Base-by-base conservation (phyloP, 805 yeast genomes). In the Lachancea meyersii region DNA sequence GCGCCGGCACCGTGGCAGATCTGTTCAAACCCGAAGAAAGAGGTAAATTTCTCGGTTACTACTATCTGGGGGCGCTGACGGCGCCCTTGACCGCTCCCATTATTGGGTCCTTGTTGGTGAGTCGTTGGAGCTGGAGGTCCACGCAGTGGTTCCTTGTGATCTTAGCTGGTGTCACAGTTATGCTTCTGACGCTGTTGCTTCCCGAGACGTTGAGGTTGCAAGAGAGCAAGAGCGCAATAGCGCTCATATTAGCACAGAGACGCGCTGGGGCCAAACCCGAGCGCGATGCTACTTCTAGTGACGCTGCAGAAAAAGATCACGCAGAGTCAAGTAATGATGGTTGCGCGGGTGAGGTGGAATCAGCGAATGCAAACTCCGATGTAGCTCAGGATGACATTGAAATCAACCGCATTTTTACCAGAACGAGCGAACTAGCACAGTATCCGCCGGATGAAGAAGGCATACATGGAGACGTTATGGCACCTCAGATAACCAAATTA, bases 1-100 rank as follows among this genome's bases (percentile, higher is more conserved):
- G 95, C 3, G 95, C 95, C 0, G 96, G 95, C 3, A 84, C 95
- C 1, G 77, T 86, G 21, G 74, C 85, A 17, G 96, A 87, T 55
- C 57, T 87, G 27, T 87, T 68, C 57, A 65, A 72, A 3, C 79
- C 81, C 6, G 75, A 77, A 26, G 76, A 80, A 51, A 71, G 95
- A 54, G 95, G 95, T 1, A 61, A 72, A 5, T 89, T 89, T 3
- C 75, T 86, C 78, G 94, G 96, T 0, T 68, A 77, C 37, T 86
- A 76, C 53, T 87, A 86, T 57, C 65, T 87, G 37, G 96, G 96
- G 0, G 84, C 91, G 0, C 68, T 87, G 34, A 71, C 80, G 53
- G 95, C 93, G 0, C 96, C 95, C 0, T 69, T 87, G 38, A 49
- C 84, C 3, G 79, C 89, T 11, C 96, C 96, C 2, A 80, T 86